Conservation (phyloP, 169 alveolate species). For the Cryptosporidium sp. region DNA sequence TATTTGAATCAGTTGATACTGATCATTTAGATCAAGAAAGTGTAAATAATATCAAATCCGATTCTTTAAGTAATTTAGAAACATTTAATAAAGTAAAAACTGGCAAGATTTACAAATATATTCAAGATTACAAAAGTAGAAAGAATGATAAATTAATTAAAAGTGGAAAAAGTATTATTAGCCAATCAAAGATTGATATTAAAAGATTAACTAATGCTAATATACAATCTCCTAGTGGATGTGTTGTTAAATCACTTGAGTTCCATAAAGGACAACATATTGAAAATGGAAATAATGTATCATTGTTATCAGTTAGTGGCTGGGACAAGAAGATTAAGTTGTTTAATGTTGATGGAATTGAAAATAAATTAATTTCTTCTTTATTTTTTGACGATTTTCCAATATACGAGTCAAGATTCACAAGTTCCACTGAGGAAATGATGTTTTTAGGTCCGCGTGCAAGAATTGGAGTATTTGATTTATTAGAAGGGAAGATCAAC, state of each 20-base stretch:
- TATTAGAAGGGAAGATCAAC: conserved; percentile 42
- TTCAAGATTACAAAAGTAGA: conserved; percentile 5
- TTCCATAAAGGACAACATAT: conserved; percentile 57
- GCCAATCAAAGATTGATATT: conserved; percentile 43
- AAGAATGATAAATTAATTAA: not conserved
- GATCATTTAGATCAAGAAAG: not conserved
- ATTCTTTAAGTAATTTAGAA: not conserved
- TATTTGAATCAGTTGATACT: not conserved
- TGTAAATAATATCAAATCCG: not conserved
- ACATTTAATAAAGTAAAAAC: not conserved
- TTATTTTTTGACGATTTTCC: conserved; percentile 66
- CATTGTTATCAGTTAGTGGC: conserved; percentile 68
- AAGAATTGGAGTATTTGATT: conserved; percentile 65
- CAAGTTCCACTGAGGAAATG: conserved; percentile 53
- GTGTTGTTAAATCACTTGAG: conserved; percentile 63
- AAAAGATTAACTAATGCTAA: conserved; percentile 59
- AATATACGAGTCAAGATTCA: conserved; percentile 54
- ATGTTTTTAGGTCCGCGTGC: conserved; percentile 39
- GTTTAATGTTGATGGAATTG: conserved; percentile 59
- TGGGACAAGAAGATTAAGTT: conserved; percentile 69
- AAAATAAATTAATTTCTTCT: conserved; percentile 48
- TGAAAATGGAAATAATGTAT: conserved; percentile 3
- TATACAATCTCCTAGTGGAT: conserved; percentile 61
- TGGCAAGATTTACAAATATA: conserved; percentile 26
- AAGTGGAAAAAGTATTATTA: not conserved